Evolutionary conservation across 805 yeast species (phyloP).

Genomic region (Brettanomyces bruxellensis): DNA sequence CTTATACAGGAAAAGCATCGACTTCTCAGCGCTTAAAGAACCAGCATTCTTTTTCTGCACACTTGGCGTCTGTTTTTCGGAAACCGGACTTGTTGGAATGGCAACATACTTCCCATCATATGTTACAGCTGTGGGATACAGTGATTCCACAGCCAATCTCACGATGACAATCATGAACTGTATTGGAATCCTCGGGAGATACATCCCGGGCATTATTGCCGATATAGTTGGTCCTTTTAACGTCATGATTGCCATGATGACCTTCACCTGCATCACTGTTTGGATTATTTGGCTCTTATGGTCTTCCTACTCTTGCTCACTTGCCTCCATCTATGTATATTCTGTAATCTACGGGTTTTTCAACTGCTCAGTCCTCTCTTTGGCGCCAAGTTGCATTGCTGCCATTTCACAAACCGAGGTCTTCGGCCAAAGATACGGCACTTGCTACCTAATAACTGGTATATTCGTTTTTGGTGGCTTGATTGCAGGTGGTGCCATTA

Average conservation of each 20-base stretch:
- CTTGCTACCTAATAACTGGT: constrained; percentile 38
- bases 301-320: constrained; percentile 10
- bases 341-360: constrained; percentile 45
- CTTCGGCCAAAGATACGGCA: constrained; percentile 60
- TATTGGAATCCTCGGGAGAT: constrained; percentile 31
- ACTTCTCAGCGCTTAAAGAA: constrained; percentile 28
- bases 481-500: constrained; percentile 36
- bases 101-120: constrained; percentile 47
- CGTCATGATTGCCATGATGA: constrained; percentile 29
- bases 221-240: constrained; percentile 35
- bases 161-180: constrained; percentile 32
- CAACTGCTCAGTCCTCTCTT: constrained; percentile 46
- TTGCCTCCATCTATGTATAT: constrained; percentile 37
- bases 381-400: constrained; percentile 54
- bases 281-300: constrained; percentile 36
- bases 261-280: constrained; percentile 28
- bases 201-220: constrained; percentile 31
- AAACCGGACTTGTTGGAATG: constrained; percentile 37
- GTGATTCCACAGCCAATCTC: constrained; percentile 27
- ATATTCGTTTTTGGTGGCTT: constrained; percentile 25
- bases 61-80: constrained; percentile 34
- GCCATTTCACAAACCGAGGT: constrained; percentile 47
- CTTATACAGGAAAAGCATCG: constrained; percentile 22
- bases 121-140: constrained; percentile 29
- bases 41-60: constrained; percentile 31